Evolutionary conservation across 2,329 filamentous ascomycete genomes (phyloP), one percentile per base, ranked within the genome.

Genomic region (Hymenoscyphus salicellus): DNA sequence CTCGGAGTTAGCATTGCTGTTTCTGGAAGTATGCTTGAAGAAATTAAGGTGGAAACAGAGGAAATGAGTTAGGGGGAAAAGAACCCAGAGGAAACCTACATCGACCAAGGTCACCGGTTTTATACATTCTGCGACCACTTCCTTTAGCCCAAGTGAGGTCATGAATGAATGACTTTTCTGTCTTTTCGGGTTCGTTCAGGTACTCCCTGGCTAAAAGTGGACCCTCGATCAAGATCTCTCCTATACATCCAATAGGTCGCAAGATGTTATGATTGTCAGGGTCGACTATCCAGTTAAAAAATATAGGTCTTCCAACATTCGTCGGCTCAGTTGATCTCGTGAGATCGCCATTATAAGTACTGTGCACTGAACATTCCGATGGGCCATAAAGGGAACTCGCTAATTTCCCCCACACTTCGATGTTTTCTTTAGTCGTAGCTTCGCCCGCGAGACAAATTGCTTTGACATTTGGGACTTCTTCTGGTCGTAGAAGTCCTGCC

Each of bases 61-160:
- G 28, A n/a, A n/a, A n/a, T n/a, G n/a, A 32, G 3, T 32, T 3
- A 32, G 6, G 10, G 32, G 32, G 32, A 10, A 10, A 10, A 2
- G 2, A 7, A 33, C 8, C 8, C 32, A 7, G 32, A 33, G 32
- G 8, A 33, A 8, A 30, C 28, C 3, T 11, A 8, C 32, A 78
- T 38, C 86, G 63, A 7, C 72, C 74, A 10, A 76, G 62, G 55
- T 77, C 75, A 28, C 75, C 75, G 0, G 75, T 75, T 36, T 72
- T 71, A 55, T 76, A 77, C 10, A 76, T 78, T 36, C 69, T 61
- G 7, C 66, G 38, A 41, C n/a, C 17, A 41, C 30, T 23, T 7
- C 38, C 49, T n/a, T 55, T 20, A 73, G 8, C 73, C 68, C 8
- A 70, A 4, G n/a, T 46, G 5, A 66, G 68, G n/a, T 66, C 46